Evolutionary conservation across 1,284 basidiomycete genomes (phyloP).

Genomic region (Trametes versicolor): DNA sequence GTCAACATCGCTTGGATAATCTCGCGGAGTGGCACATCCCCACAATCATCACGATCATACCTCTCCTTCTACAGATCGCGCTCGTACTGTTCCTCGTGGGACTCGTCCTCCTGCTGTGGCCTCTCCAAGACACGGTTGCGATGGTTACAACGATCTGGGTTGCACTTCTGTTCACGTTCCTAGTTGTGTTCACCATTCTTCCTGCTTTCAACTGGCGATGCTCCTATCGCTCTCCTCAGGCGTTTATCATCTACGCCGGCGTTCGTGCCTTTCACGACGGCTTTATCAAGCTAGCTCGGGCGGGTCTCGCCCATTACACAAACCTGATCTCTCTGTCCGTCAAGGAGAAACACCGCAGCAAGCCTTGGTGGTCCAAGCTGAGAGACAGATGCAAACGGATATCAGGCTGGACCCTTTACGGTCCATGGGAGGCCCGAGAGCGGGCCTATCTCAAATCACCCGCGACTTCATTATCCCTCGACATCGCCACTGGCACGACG

Average conservation of each 20-base stretch:
- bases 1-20: slow-evolving; percentile 17
- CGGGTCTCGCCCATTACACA: no score
- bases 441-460: neutral
- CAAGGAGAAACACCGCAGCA: no score
- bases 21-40: slow-evolving; percentile 15
- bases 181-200: slow-evolving; percentile 7
- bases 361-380: neutral
- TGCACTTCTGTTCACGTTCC: slow-evolving; percentile 3
- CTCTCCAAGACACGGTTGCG: slow-evolving; percentile 6
- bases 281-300: neutral
- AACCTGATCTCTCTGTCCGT: no score
- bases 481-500: neutral
- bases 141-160: neutral
- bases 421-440: neutral
- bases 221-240: slow-evolving; percentile 20
- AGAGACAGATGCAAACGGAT: neutral
- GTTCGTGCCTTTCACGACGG: neutral
- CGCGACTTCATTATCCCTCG: neutral
- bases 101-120: slow-evolving; percentile 14
- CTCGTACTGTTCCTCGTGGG: slow-evolving; percentile 24
- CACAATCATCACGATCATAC: slow-evolving; percentile 18
- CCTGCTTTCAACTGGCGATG: slow-evolving; percentile 9
- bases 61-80: slow-evolving; percentile 21
- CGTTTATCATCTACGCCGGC: neutral
- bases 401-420: neutral